Conservation (phyloP, 179 eudicot genomes). For the Amaranthus tricolor region DNA sequence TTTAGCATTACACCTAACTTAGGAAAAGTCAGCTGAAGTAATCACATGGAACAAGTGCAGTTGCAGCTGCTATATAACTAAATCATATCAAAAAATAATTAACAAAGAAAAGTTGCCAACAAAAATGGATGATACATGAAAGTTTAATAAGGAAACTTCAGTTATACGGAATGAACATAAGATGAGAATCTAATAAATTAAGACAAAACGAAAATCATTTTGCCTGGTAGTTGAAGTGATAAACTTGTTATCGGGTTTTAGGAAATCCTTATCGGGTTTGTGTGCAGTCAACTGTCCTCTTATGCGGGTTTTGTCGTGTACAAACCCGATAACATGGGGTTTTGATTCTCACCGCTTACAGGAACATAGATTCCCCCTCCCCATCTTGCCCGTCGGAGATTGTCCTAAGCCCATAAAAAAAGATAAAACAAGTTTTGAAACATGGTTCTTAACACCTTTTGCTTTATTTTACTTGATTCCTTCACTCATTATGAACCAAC, state of each 20-base stretch:
- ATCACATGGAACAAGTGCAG: slow-evolving; percentile 25
- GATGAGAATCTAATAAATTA: slow-evolving; percentile 27
- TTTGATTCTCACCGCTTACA: no score
- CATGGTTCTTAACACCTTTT: slow-evolving; percentile 30
- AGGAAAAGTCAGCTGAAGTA: slow-evolving; percentile 14
- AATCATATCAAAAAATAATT: slow-evolving; percentile 9
- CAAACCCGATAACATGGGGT: no score
- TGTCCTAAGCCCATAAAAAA: no score
- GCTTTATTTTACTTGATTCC: slow-evolving; percentile 46
- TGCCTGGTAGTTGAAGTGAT: no score
- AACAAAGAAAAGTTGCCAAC: slow-evolving; percentile 11
- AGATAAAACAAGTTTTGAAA: slow-evolving; percentile 23
- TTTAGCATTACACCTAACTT: slow-evolving; percentile 16
- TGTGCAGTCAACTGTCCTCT: no score
- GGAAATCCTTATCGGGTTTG: no score
- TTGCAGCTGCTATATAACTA: slow-evolving; percentile 9
- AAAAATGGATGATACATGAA: not conserved
- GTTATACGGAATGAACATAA: slow-evolving; percentile 17
- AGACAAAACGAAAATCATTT: no score
- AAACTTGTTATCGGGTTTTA: no score
- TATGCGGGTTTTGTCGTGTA: no score
- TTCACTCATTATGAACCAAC: slow-evolving; percentile 27
- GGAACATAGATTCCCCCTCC: no score
- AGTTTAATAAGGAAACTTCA: slow-evolving; percentile 2
- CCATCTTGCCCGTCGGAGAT: no score